A percentile compares a stretch with the other conserved stretches of the same genome.
phyloP scores from a whole-genome alignment of 2,329 filamentous ascomycete genomes.

The Talaromyces marneffei region DNA sequence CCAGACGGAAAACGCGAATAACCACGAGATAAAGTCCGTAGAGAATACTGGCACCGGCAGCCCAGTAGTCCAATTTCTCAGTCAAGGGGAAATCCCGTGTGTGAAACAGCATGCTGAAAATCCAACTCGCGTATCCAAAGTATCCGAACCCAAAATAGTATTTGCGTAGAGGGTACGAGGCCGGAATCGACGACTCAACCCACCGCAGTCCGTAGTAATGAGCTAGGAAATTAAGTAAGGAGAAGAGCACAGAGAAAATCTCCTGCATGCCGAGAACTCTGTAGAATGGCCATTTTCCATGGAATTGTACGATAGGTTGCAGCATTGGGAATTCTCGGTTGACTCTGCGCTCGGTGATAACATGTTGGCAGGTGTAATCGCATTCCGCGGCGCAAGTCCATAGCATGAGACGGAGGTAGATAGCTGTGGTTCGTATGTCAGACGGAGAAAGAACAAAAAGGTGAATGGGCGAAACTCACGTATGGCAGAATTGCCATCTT shows the following conservation, averaged over 20 bases:
- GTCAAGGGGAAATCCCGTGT: constrained; percentile 78
- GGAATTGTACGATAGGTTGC: constrained; percentile 76
- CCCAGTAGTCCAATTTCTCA: constrained; percentile 95
- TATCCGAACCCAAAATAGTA: constrained; percentile 79
- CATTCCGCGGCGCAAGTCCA: constrained; percentile 93
- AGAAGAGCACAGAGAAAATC: constrained; percentile 89
- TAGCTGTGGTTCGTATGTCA: constrained; percentile 47
- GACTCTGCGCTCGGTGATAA: constrained; percentile 69
- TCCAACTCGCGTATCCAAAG: constrained; percentile 77
- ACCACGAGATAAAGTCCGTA: constrained; percentile 86
- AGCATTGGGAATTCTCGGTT: constrained; percentile 58
- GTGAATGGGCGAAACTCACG: constrained; percentile 51
- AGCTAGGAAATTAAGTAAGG: constrained; percentile 80
- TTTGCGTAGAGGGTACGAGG: constrained; percentile 65
- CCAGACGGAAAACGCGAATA: constrained; percentile 76
- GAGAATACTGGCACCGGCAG: constrained; percentile 78
- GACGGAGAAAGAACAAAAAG: not conserved
- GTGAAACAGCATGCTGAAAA: constrained; percentile 87
- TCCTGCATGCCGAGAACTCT: constrained; percentile 91
- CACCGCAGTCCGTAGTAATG: constrained; percentile 71
- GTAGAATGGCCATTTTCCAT: constrained; percentile 97
- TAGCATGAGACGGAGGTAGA: constrained; percentile 78
- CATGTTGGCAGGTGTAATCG: constrained; percentile 96
- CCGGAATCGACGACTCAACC: constrained; percentile 64
- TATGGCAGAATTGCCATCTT: constrained; percentile 58